Percentiles rank a stretch among this genome's conserved stretches.
Conservation (phyloP, 805 yeast genomes). For the Priceomyces carsonii region DNA sequence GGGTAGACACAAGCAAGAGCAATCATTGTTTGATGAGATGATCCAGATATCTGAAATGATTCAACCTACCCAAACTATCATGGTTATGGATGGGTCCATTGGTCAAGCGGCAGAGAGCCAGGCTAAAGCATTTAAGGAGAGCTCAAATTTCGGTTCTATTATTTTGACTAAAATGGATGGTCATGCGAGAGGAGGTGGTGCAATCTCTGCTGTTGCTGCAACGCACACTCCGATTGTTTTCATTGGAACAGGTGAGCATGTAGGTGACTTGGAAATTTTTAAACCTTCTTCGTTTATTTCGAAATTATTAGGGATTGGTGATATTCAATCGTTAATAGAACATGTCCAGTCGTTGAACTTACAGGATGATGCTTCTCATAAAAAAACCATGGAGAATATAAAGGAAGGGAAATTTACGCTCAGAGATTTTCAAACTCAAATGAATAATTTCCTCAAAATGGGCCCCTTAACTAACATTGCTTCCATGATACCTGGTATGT, state of each 20-base stretch:
- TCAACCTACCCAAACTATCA: conserved; percentile 91
- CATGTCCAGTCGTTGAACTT: conserved; percentile 86
- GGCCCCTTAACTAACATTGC: conserved; percentile 95
- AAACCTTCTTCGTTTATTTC: conserved; percentile 88
- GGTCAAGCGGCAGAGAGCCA: conserved; percentile 99
- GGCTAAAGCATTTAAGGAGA: conserved; percentile 90
- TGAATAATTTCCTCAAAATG: conserved; percentile 94
- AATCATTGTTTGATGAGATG: conserved; percentile 91
- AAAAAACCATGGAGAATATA: conserved; percentile 86
- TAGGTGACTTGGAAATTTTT: conserved; percentile 87
- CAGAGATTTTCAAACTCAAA: conserved; percentile 88
- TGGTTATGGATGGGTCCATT: conserved; percentile 96
- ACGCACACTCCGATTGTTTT: conserved; percentile 93
- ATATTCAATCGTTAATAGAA: conserved; percentile 89
- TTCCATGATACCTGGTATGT: conserved; percentile 90
- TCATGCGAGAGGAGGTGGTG: conserved; percentile 99
- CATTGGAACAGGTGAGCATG: conserved; percentile 98
- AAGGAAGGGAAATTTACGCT: conserved; percentile 94
- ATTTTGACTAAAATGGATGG: conserved; percentile 97
- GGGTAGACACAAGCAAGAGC: conserved; percentile 96
- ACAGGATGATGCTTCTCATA: conserved; percentile 65
- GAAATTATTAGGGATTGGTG: conserved; percentile 94
- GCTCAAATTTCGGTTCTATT: conserved; percentile 91
- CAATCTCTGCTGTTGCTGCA: conserved; percentile 97
- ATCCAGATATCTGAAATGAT: conserved; percentile 86